phyloP scores from a whole-genome alignment of 352 stramenopile species.

The Globisporangium mamillatum region DNA sequence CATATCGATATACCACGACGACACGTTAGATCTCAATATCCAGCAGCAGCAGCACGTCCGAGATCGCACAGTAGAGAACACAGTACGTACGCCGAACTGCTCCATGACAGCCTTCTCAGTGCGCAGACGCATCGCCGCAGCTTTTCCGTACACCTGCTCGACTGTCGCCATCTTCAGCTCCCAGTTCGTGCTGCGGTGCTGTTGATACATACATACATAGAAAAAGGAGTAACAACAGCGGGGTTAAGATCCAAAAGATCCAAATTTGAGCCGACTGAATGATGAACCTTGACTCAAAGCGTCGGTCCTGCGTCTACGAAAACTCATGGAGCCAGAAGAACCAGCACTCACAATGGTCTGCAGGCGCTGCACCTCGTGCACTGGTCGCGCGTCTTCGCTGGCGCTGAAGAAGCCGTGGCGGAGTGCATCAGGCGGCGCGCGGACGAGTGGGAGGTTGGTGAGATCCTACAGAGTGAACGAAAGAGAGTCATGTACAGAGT shows the following conservation, averaged over 20 bases:
- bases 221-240: background rate
- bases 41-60: background rate
- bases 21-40: background rate
- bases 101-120: conserved; percentile 87
- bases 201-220: background rate
- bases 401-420: conserved; percentile 83
- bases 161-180: conserved; percentile 88
- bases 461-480: conserved; percentile 40
- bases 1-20: background rate
- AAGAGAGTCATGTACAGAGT: background rate
- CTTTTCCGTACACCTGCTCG: conserved; percentile 88
- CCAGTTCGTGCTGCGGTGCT: conserved; percentile 77
- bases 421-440: conserved; percentile 72
- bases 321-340: too few relatives aligned
- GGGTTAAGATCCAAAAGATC: conserved; percentile 2
- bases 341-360: conserved; percentile 57
- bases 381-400: conserved; percentile 72
- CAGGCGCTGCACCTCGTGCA: conserved; percentile 84
- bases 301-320: too few relatives aligned
- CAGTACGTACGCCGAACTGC: conserved; percentile 61
- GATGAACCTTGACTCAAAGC: background rate
- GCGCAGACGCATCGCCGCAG: conserved; percentile 83
- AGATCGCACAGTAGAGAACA: background rate
- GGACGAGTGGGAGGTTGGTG: conserved; percentile 75
- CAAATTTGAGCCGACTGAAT: background rate